Evolutionary conservation across 164 flowering plant species (phyloP), one percentile per base, ranked within the genome.

Genomic region (Magnolia kwangsiensis): DNA sequence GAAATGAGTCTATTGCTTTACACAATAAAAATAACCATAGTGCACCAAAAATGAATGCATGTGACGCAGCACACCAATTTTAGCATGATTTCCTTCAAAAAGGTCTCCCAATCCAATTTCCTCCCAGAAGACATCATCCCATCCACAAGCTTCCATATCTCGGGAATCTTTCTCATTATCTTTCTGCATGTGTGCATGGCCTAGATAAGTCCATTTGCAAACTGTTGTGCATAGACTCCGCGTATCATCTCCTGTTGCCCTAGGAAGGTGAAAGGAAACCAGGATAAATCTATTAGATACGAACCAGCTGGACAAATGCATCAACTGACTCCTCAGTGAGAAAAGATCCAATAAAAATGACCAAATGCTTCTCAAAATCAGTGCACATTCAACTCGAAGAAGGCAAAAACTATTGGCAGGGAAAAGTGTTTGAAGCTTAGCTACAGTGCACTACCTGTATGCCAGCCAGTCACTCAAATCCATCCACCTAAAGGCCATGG

Each of bases 201-300:
- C 98, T 79, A 96, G 95, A 87, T 96, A 96, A 63, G 97, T 92
- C 99, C 98, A 96, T 80, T 94, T 96, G 87, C 99, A 96, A n/a
- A 96, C 97, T 67, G 97, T 94, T 31, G 99, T 94, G 88, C 99
- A 96, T 51, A 96, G 83, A 81, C 99, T 96, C 71, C 99, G 88
- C 51, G 97, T 92, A 81, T 96, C 99, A 86, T 96, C 98, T 77
- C 95, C 97, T 9, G 99, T 94, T 80, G 97, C 98, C 83, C 99
- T 96, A 84, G 14, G 27, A 76, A 81, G 74, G 77, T 61, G 51
- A 11, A 16, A 73, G 58, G n/a, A 63, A 75, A 49, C n/a, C 51
- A 45, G 58, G 21, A 45, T 49, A 59, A 14, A 72, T 68, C n/a
- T 16, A 29, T 55, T 11, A 55, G 45, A 55, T 13, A 71, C 51